Evolutionary conservation across 495 filamentous ascomycete species (phyloP).

Genomic region (Xylaria bambusicola): DNA sequence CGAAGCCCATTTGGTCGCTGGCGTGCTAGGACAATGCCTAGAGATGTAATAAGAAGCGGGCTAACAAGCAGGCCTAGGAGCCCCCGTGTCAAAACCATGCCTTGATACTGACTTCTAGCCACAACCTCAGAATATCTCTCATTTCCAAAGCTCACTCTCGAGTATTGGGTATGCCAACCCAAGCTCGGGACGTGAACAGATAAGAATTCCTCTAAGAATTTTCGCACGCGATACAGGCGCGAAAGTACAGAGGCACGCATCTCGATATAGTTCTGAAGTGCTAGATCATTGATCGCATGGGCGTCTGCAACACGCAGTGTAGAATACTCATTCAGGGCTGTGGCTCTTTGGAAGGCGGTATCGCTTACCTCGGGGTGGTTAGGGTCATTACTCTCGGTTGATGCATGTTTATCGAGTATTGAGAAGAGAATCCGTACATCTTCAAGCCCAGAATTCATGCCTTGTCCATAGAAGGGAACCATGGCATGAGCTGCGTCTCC

Average conservation of each 20-base stretch:
- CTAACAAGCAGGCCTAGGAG: conserved; percentile 32
- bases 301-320: conserved; percentile 72
- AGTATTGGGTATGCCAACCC: conserved; percentile 91
- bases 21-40: conserved; percentile 24
- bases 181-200: conserved; percentile 70
- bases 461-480: conserved; percentile 92
- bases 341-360: conserved; percentile 44
- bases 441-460: conserved; percentile 85
- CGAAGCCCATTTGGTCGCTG: conserved; percentile 15
- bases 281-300: conserved; percentile 88
- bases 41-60: conserved; percentile 29
- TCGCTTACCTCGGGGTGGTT: conserved; percentile 17
- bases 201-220: conserved; percentile 82
- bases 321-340: conserved; percentile 75
- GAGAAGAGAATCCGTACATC: conserved; percentile 81
- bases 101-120: conserved; percentile 66
- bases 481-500: conserved; percentile 97
- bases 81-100: conserved; percentile 53
- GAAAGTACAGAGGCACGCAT: conserved; percentile 84
- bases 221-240: conserved; percentile 73
- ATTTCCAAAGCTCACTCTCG: conserved; percentile 89
- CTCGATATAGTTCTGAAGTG: conserved; percentile 87
- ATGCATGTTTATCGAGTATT: conserved; percentile 62
- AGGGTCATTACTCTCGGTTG: conserved; percentile 31
- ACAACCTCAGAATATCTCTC: conserved; percentile 86